Evolutionary conservation across 1,284 basidiomycete genomes (phyloP), one percentile per base, ranked within the genome.

Genomic region (Apiotrichum akiyoshidainum): DNA sequence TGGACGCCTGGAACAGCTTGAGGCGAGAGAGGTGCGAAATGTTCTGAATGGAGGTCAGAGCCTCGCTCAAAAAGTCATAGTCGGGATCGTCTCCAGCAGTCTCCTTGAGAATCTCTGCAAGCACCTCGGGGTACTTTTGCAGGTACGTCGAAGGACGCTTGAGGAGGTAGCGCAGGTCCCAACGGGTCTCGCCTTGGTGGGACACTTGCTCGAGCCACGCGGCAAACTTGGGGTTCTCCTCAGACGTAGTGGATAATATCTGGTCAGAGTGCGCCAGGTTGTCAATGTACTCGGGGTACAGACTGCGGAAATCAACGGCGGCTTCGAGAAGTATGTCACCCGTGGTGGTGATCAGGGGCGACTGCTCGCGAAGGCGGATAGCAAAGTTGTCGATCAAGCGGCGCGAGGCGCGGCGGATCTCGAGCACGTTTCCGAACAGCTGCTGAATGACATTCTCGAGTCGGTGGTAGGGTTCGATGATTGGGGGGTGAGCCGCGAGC

Each of bases 261-360:
- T 87, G 87, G 73, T 96, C 92, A 0, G 92, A 92, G 9, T 88
- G 78, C 0, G 93, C 91, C 55, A 92, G 84, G 68, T 89, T 86
- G 4, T 90, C 89, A 22, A 93, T 85, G 67, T 97, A 97, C 14
- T 83, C 81, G 0, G 90, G 89, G 76, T 99, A 99, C 4, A 87
- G 86, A 10, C 85, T 80, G 39, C 89, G 83, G 80, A 97, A 98
- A 69, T 94, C 89, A 1, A 90, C 87, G 0, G 92, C 92, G 0
- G 91, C 88, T 17, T 87, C 85, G 51, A 97, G 80, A 70, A 97
- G 90, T 54, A 98, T 85, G 71, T 98, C 93, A 0, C 94, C 95
- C 47, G 98, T 89, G 47, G 83, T 83, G 62, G 88, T 85, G 45
- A 97, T 87, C 50, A 97, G 82, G 0, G 90, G 89, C 17, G 83